These are phyloP conservation scores for Starmerella sirachaensis DNA, from an alignment of 805 yeast species.

Conservation along the genomic window DNA sequence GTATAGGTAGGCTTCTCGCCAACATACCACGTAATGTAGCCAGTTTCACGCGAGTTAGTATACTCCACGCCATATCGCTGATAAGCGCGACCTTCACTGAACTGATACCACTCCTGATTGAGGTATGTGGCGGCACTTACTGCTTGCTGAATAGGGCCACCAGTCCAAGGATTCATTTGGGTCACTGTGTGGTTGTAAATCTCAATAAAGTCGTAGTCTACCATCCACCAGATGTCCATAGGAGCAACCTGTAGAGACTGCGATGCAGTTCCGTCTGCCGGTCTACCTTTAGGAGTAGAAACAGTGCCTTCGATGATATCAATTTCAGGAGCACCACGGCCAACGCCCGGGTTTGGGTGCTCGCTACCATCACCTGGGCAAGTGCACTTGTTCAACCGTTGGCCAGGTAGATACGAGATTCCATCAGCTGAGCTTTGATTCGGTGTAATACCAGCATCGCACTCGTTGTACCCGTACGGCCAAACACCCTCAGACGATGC, in stretches of 20 bases:
- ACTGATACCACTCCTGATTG: slow-evolving; percentile 73
- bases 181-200: slow-evolving; percentile 59
- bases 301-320: slow-evolving; percentile 83
- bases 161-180: slow-evolving; percentile 74
- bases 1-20: slow-evolving; percentile 73
- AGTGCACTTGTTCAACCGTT: slow-evolving; percentile 61
- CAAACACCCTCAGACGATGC: slow-evolving; percentile 86
- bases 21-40: slow-evolving; percentile 77
- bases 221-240: slow-evolving; percentile 84
- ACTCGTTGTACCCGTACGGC: slow-evolving; percentile 80
- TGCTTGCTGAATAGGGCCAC: slow-evolving; percentile 92
- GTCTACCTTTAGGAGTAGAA: slow-evolving; percentile 25
- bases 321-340: slow-evolving; percentile 94
- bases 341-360: slow-evolving; percentile 78
- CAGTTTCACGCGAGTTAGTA: slow-evolving; percentile 40
- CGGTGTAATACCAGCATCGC: slow-evolving; percentile 92
- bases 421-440: slow-evolving; percentile 89
- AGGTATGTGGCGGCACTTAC: slow-evolving; percentile 70
- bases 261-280: slow-evolving; percentile 42
- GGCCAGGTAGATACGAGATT: slow-evolving; percentile 76
- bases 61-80: slow-evolving; percentile 75
- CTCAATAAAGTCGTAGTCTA: slow-evolving; percentile 72
- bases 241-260: slow-evolving; percentile 93
- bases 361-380: slow-evolving; percentile 54
- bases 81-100: slow-evolving; percentile 38